Percentiles rank a stretch among this genome's conserved stretches.
Conservation (phyloP, 176 grass and related monocot genomes). For the Aegilops bicornis region DNA sequence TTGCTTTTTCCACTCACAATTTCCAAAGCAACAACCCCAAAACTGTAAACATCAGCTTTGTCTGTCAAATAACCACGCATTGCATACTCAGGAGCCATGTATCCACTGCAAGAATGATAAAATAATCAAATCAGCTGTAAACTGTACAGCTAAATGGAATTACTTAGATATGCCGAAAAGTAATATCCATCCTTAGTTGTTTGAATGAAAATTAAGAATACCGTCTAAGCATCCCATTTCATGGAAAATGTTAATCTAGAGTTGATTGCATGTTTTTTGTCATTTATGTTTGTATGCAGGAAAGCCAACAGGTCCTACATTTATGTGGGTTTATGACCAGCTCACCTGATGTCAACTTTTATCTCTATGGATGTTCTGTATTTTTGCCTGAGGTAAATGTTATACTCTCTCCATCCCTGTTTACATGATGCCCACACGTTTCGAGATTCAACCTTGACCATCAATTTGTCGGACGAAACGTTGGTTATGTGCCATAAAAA, state of each 20-base stretch:
- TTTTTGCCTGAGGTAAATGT: conserved; percentile 9
- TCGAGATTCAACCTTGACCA: neutral
- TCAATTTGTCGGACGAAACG: neutral
- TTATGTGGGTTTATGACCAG: neutral
- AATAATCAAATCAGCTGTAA: conserved; percentile 9
- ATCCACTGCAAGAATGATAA: conserved; percentile 65
- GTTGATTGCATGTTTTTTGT: neutral
- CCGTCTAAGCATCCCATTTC: neutral
- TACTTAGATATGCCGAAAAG: conserved; percentile 1
- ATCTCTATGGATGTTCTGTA: neutral
- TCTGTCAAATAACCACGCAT: conserved; percentile 93
- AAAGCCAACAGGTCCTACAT: neutral
- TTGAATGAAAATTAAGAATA: neutral
- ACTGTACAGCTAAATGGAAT: neutral
- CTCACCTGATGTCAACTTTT: neutral
- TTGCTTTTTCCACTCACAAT: conserved; percentile 93
- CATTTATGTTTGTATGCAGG: conserved; percentile 5
- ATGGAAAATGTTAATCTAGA: conserved; percentile 15
- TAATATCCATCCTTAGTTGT: neutral
- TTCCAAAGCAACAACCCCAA: conserved; percentile 92
- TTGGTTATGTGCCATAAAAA: neutral
- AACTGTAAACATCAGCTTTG: conserved; percentile 96
- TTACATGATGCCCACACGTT: neutral
- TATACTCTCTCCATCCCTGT: neutral
- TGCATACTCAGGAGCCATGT: conserved; percentile 99